These are phyloP conservation scores for Erythrophleum fordii DNA, from an alignment of 306 rosid species.

Conservation along the genomic window DNA sequence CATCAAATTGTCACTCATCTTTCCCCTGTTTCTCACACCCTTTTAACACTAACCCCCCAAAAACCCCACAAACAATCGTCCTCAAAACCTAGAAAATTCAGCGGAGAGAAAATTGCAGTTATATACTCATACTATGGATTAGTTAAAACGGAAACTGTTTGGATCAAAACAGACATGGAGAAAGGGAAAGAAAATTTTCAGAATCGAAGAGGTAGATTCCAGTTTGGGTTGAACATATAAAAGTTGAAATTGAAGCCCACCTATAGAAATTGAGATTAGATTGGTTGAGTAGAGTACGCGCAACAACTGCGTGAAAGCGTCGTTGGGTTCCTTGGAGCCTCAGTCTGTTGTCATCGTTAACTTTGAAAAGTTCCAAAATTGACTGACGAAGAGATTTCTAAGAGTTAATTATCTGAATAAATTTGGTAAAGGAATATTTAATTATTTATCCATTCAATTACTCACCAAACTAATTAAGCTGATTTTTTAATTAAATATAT, in stretches of 20 bases:
- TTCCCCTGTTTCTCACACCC: constrained; percentile 9
- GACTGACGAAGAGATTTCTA: not conserved
- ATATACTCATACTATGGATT: not conserved
- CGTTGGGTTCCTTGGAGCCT: not conserved
- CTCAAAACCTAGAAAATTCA: constrained; percentile 26
- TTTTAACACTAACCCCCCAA: constrained; percentile 2
- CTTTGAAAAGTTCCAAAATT: not conserved
- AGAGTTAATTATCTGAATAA: no score
- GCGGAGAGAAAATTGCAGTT: not conserved
- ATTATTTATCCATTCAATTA: no score
- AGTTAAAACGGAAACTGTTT: not conserved
- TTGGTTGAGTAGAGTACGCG: constrained; percentile 9
- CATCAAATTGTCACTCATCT: constrained; percentile 92
- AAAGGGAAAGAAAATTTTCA: not conserved
- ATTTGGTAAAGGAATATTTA: no score
- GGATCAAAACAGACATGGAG: not conserved
- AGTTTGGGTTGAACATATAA: not conserved
- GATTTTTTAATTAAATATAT: no score
- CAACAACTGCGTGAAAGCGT: not conserved
- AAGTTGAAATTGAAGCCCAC: not conserved
- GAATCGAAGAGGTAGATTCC: not conserved
- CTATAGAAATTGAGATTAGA: not conserved
- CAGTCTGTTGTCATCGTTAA: not conserved
- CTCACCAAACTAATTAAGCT: no score
- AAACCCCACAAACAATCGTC: not conserved